Evolutionary conservation across 2,329 filamentous ascomycete genomes (phyloP), one percentile per base, ranked within the genome.

Genomic region (Aspergillus novofumigatus): DNA sequence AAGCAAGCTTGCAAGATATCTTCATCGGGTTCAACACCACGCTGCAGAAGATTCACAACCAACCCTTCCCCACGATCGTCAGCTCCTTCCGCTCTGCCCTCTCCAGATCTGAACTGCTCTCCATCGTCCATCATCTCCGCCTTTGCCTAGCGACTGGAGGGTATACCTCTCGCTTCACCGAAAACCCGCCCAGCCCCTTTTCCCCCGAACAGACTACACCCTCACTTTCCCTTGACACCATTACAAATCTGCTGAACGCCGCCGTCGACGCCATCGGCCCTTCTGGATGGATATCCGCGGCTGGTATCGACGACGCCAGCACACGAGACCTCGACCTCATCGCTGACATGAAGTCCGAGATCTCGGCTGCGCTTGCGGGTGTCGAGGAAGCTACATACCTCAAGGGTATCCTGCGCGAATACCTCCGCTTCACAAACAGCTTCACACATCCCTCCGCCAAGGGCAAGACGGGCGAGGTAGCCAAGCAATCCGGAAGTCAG

Each of bases 181-280:
- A 76, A 64, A 68, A 72, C 52, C 69, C 72, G 1, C 73, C 74
- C 35, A 67, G 69, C 21, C 69, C 74, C 4, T 67, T 75, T 51
- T 65, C 68, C 14, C 63, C 69, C 29, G 65, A 69, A 49, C 68
- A 73, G 51, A 72, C 73, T 21, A 69, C 68, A 1, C 74, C 75
- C 9, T 51, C 69, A 2, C 72, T 78, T 45, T 65, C 69, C 23
- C 71, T 79, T 21, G 58, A 71, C 51, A 71, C 70, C 11, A 77
- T 78, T 50, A 65, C 74, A 44, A 71, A 74, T 57, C 62, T 78
- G 23, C 67, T 81, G 32, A 78, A 73, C 57, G 74, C 73, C 56
- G 74, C 76, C 35, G 70, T 81, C 44, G 78, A 81, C 62, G 75
- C 76, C 48, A 71, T 80, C 29, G 78, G 78, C 4, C 77, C 78